Base-by-base conservation (phyloP, 1,284 basidiomycete species). In the Pseudozyma sp. region DNA sequence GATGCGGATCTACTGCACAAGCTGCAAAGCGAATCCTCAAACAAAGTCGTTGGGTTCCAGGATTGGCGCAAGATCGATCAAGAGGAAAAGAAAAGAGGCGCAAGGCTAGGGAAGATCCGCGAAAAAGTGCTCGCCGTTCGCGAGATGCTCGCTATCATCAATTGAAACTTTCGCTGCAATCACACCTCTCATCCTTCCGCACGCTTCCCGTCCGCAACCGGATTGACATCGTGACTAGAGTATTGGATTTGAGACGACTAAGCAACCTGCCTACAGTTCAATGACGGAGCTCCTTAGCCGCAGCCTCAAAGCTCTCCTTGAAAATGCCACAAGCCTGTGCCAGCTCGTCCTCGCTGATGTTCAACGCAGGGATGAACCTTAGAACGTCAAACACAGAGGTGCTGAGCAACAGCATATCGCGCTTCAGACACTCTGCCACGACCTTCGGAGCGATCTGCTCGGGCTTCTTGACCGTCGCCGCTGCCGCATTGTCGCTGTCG, bases 51-150 rank as follows among this genome's bases (percentile, higher is more conserved):
- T 11, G 85, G 86, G 46, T 93, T 92, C 75, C 84, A 85, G 14
- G 89, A 90, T 69, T 94, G 92, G 93, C 89, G 88, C 83, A 80
- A 72, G 59, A 85, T 94, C 14, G 88, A 92, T 79, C 86, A 84
- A 16, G 91, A 91, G 80, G 92, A 94, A 83, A 79, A 88, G 31
- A 85, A 86, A 64, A 85, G 88, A 50, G 92, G 92, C 0, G 81
- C 86, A 42, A 81, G 78, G 45, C 61, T 85, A 29, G 90, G 90
- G 3, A 94, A 94, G 85, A 90, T 92, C 83, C 87, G 92, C 50
- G 93, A 94, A 85, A 87, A 93, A 69, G 90, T 94, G 16, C 31
- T 83, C 33, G 61, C 62, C 8, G 63, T 78, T 17, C 40, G 47
- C 8, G 73, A 76, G 33, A 76, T 78, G 76, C 68, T 78, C 46